Conservation (phyloP, 2,329 filamentous ascomycete species). For the Diaporthe citriasiana region DNA sequence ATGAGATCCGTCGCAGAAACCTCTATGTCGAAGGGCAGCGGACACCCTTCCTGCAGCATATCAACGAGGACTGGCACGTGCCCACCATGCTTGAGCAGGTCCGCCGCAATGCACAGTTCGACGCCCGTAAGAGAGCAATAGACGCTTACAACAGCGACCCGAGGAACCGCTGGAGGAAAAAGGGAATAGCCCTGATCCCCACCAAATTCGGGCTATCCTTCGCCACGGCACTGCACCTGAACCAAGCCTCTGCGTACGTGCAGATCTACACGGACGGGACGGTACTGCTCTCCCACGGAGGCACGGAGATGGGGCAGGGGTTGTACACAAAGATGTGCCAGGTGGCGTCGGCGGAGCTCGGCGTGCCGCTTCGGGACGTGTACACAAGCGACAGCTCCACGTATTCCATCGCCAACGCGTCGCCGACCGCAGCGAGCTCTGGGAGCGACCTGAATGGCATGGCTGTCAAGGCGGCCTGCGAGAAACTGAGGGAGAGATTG, state of each 20-base stretch:
- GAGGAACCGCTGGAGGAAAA: constrained; percentile 90
- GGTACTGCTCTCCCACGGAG: constrained; percentile 92
- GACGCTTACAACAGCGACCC: constrained; percentile 82
- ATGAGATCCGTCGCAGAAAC: constrained; percentile 87
- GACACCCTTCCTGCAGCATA: constrained; percentile 89
- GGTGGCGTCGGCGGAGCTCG: constrained; percentile 90
- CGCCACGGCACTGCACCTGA: constrained; percentile 88
- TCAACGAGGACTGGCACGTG: constrained; percentile 90
- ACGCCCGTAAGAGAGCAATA: constrained; percentile 76
- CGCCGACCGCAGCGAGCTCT: constrained; percentile 92
- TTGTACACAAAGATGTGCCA: constrained; percentile 97
- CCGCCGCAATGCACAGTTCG: constrained; percentile 82
- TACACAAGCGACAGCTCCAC: constrained; percentile 96
- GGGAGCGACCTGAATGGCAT: constrained; percentile 97
- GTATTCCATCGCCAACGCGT: constrained; percentile 95
- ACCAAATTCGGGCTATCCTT: constrained; percentile 99
- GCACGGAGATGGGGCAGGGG: constrained; percentile 98
- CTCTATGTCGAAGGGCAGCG: constrained; percentile 83
- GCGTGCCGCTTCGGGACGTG: constrained; percentile 84
- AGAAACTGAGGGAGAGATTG: constrained; percentile 88
- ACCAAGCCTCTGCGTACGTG: constrained; percentile 94
- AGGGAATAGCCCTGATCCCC: constrained; percentile 86
- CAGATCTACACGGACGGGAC: constrained; percentile 98
- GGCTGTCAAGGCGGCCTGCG: constrained; percentile 92
- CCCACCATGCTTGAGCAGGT: constrained; percentile 96